Evolutionary conservation across 2,329 filamentous ascomycete genomes (phyloP).

Genomic region (Alternaria gaisen): DNA sequence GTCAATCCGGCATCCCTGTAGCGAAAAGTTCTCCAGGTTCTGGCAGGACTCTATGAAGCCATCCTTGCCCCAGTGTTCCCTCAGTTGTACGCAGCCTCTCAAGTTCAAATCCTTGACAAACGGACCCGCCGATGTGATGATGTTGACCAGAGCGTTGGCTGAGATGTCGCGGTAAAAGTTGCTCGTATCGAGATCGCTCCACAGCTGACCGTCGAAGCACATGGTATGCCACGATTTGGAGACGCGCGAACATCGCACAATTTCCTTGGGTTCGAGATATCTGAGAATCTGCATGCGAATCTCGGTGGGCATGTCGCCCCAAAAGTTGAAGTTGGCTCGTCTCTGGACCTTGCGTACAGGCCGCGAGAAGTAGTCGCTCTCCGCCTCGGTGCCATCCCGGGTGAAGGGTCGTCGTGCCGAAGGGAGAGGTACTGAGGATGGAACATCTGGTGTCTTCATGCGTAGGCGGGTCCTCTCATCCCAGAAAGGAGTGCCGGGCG

Average conservation of each 20-base stretch:
- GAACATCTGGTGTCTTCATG: slow-evolving; percentile 61
- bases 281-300: slow-evolving; percentile 80
- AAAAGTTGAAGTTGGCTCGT: slow-evolving; percentile 70
- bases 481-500: slow-evolving; percentile 59
- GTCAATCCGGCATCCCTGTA: slow-evolving; percentile 90
- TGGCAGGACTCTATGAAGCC: slow-evolving; percentile 83
- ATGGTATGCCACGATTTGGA: slow-evolving; percentile 80
- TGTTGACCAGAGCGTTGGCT: slow-evolving; percentile 80
- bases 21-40: slow-evolving; percentile 85
- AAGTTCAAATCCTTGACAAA: slow-evolving; percentile 93
- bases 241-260: slow-evolving; percentile 79
- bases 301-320: slow-evolving; percentile 83
- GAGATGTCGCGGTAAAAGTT: slow-evolving; percentile 90
- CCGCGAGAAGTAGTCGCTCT: slow-evolving; percentile 59
- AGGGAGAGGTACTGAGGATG: slow-evolving; percentile 70
- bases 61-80: slow-evolving; percentile 79
- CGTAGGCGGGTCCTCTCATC: slow-evolving; percentile 65
- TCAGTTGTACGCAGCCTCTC: slow-evolving; percentile 87
- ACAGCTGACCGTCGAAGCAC: slow-evolving; percentile 95
- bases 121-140: slow-evolving; percentile 84
- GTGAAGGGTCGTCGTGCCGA: slow-evolving; percentile 65
- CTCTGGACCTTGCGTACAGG: slow-evolving; percentile 47
- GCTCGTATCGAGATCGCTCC: slow-evolving; percentile 82
- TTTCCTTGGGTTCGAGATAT: slow-evolving; percentile 79
- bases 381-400: slow-evolving; percentile 50